Conservation (phyloP, 768 basidiomycete genomes). For the Dacryopinax spathularia region DNA sequence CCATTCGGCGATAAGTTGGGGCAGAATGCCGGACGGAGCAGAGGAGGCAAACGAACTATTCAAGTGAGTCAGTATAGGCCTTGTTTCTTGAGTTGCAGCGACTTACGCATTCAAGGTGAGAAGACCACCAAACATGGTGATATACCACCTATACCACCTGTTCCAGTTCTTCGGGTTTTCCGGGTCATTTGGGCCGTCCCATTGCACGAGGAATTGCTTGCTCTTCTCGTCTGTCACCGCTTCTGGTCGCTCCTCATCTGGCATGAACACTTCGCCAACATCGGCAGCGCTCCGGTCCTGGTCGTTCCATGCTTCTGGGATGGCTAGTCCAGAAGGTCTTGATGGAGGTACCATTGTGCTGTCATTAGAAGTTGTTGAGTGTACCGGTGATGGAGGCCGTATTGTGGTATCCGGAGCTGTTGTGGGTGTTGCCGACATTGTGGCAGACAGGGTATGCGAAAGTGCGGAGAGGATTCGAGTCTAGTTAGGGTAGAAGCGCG, state of each 20-base stretch:
- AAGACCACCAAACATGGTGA: neutral
- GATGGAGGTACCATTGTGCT: neutral
- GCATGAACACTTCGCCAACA: neutral
- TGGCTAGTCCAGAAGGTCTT: neutral
- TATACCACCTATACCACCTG: neutral
- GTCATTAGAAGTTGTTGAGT: neutral
- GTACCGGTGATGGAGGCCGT: neutral
- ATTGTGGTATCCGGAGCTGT: too few relatives aligned
- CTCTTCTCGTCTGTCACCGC: neutral
- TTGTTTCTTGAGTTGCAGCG: neutral
- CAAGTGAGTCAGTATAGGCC: neutral
- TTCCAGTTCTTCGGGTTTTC: conserved; percentile 5
- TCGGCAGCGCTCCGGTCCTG: neutral
- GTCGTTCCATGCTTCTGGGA: neutral
- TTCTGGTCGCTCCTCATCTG: neutral
- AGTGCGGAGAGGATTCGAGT: too few relatives aligned
- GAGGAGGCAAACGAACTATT: conserved; percentile 12
- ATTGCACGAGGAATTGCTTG: conserved; percentile 7
- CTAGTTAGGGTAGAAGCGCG: too few relatives aligned
- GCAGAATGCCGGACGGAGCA: conserved; percentile 10
- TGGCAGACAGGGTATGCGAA: too few relatives aligned
- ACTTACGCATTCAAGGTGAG: neutral
- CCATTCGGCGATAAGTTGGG: conserved; percentile 7
- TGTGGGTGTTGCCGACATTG: too few relatives aligned
- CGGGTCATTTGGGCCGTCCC: conserved; percentile 11